Evolutionary conservation across 2,329 filamentous ascomycete species (phyloP).

Genomic region (Neopestalotiopsis sp.): DNA sequence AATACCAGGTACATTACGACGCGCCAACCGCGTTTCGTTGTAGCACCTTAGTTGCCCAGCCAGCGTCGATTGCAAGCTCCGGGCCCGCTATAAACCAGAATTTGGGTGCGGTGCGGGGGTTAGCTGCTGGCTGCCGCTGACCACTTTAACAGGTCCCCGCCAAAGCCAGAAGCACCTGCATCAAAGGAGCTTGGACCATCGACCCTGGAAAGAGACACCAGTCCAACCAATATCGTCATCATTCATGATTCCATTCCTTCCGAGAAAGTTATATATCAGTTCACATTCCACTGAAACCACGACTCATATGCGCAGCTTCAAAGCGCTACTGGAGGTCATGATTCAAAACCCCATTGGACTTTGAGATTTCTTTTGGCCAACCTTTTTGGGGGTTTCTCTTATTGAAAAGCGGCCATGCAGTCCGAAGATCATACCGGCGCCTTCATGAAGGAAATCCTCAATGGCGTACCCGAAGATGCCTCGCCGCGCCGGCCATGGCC

Average conservation of each 20-base stretch:
- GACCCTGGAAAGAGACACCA: not conserved
- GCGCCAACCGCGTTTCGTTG: not conserved
- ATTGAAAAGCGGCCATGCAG: too few species aligned
- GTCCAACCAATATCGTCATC: conserved; percentile 3
- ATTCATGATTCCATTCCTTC: not conserved
- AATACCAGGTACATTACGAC: not conserved
- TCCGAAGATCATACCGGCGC: too few species aligned
- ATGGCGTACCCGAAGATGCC: conserved; percentile 15
- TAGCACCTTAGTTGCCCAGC: not conserved
- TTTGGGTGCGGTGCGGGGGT: not conserved
- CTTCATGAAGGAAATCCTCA: not conserved
- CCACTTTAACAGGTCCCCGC: not conserved
- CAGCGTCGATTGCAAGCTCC: not conserved
- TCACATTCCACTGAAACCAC: not conserved
- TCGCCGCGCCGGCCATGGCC: conserved; percentile 31
- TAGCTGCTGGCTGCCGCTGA: not conserved
- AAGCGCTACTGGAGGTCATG: too few species aligned
- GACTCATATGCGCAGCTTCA: too few species aligned
- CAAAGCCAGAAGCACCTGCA: not conserved
- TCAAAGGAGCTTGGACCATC: conserved; percentile 3
- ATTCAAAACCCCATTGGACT: too few species aligned
- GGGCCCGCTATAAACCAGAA: not conserved
- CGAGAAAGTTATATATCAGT: not conserved
- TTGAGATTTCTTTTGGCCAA: too few species aligned
- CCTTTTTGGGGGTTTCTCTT: too few species aligned